A percentile compares a stretch with the other conserved stretches of the same genome.
phyloP scores from a whole-genome alignment of 768 basidiomycete genomes.

The Steccherinum ochraceum region DNA sequence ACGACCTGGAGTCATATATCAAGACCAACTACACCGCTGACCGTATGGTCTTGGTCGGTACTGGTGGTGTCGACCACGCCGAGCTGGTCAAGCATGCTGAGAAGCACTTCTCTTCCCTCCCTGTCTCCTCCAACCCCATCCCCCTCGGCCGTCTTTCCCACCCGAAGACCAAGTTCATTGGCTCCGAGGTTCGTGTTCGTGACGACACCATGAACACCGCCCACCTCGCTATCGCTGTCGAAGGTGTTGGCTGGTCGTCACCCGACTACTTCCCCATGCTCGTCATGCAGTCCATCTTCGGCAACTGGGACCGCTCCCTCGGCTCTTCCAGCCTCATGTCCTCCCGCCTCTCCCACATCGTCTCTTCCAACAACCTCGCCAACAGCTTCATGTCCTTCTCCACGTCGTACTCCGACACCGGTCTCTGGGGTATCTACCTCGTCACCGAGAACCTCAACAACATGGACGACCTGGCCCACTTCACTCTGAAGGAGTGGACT shows the following conservation, averaged over 20 bases:
- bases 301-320: slow-evolving; percentile 98
- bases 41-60: slow-evolving; percentile 97
- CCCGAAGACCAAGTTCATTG: slow-evolving; percentile 77
- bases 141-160: slow-evolving; percentile 78
- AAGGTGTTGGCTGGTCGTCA: slow-evolving; percentile 96
- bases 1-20: slow-evolving; percentile 88
- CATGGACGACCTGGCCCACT: slow-evolving; percentile 90
- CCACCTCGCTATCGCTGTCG: slow-evolving; percentile 94
- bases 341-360: slow-evolving; percentile 85
- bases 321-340: slow-evolving; percentile 87
- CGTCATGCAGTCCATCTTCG: slow-evolving; percentile 95
- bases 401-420: slow-evolving; percentile 97
- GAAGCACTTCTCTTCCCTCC: slow-evolving; percentile 86
- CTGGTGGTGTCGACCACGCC: slow-evolving; percentile 89
- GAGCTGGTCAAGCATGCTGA: slow-evolving; percentile 93
- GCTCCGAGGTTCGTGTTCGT: slow-evolving; percentile 92
- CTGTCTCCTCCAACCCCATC: slow-evolving; percentile 82
- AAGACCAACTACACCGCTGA: slow-evolving; percentile 98
- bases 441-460: slow-evolving; percentile 92
- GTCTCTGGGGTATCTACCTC: slow-evolving; percentile 97
- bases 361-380: slow-evolving; percentile 91
- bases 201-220: slow-evolving; percentile 87
- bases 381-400: slow-evolving; percentile 99
- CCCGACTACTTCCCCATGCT: slow-evolving; percentile 99
- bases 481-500: slow-evolving; percentile 93